Evolutionary conservation across 768 basidiomycete species (phyloP).

Genomic region (Crassisporium funariophilum): DNA sequence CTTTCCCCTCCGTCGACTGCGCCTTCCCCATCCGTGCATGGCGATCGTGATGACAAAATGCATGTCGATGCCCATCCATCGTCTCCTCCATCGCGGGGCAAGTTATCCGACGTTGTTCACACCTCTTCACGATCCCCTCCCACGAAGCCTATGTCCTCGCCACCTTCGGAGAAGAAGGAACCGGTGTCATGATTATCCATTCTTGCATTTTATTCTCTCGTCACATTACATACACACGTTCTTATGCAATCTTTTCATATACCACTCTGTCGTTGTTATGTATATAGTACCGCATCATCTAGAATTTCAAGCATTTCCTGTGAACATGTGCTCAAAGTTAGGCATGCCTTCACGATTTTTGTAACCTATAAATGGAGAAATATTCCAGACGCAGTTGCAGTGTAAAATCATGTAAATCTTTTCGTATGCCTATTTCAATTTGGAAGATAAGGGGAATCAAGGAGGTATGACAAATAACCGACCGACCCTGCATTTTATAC

Average conservation of each 20-base stretch:
- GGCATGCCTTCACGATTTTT: no score
- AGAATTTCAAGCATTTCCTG: no score
- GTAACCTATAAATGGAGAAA: no score
- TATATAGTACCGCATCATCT: conserved; percentile 5
- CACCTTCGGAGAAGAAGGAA: conserved; percentile 50
- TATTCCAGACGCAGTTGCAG: no score
- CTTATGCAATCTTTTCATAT: not conserved
- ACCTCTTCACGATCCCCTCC: conserved; percentile 51
- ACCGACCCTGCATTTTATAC: no score
- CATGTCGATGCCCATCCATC: conserved; percentile 52
- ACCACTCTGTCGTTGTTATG: conserved; percentile 11
- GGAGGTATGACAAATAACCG: no score
- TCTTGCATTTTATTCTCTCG: conserved; percentile 8
- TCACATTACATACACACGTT: conserved; percentile 8
- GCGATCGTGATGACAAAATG: conserved; percentile 55
- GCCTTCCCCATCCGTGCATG: conserved; percentile 48
- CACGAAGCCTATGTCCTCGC: conserved; percentile 56
- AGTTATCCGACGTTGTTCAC: conserved; percentile 55
- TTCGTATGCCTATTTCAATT: no score
- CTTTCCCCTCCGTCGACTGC: conserved; percentile 62
- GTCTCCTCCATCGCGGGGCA: conserved; percentile 54
- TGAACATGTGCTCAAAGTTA: no score
- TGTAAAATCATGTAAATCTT: no score
- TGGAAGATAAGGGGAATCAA: no score
- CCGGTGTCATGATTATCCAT: conserved; percentile 16